Evolutionary conservation across 768 basidiomycete genomes (phyloP), one percentile per base, ranked within the genome.

Genomic region (Chalciporus pseudorubinellus): DNA sequence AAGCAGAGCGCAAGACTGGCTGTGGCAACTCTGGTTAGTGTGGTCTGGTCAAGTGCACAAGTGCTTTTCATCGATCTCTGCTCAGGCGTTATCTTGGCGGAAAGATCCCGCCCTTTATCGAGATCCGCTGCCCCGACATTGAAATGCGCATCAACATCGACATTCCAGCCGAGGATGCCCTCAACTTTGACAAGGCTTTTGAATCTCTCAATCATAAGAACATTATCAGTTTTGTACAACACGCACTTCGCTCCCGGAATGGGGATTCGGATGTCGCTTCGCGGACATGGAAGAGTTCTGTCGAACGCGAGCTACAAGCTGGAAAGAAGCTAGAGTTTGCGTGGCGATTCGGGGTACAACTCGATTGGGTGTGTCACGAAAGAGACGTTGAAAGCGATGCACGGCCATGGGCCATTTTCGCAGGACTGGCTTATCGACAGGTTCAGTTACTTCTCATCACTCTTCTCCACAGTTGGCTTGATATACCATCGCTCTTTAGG

Each of bases 321-420:
- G 90, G 89, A 19, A 79, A 78, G 46, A 69, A 70, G 8, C 70
- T 95, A 33, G 79, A 85, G 63, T 74, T 97, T 34, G 89, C 84
- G 39, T 98, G 95, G 95, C 77, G 88, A 34, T 64, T 77, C 24
- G 82, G 77, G 19, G 82, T 83, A 3, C 79, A 81, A 53, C 65
- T 98, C 42, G 94, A 98, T 62, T 98, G 95, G 95, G 74, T 94
- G 22, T 87, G 87, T 79, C 75, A 84, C 33, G 77, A 83, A n/a
- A 72, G 78, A 21, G 86, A 89, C 57, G 73, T 86, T 0, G 74
- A 80, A 29, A 88, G 83, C 10, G 72, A 78, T 44, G 58, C 67
- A 19, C 76, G 93, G 41, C 75, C 77, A 21, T 93, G 89, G 87
- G 78, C 80, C 1, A 81, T 92, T 3, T 67, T 95, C 10, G 87